Base-by-base conservation (phyloP, 202 grass and related monocot genomes). In the Elaeis oleifera region DNA sequence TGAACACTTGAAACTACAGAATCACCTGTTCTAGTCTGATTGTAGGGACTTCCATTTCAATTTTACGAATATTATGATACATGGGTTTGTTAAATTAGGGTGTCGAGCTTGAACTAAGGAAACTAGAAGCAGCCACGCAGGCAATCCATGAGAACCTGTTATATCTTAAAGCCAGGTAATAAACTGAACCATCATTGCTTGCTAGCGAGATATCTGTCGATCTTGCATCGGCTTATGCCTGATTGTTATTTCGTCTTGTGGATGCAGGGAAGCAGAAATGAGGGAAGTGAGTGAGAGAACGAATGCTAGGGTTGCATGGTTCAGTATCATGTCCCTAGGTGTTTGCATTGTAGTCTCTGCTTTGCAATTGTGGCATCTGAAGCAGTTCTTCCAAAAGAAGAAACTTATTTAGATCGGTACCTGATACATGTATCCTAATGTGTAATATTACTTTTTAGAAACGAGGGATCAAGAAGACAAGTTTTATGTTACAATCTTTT, bases 311-410 rank as follows among this genome's bases (percentile, higher is more conserved):
- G 90, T 95, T 67, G 86, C 83, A 36, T 90, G 86, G 86, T 90
- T 80, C 72, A 87, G 90, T 73, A 80, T 90, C 51, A 75, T 95
- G 78, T 90, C 83, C 4, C 78, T 95, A 16, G 70, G 78, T 24
- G 81, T 95, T 62, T 95, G 86, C 71, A 76, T 95, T 39, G 69
- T 16, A 5, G 86, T 87, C 53, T 84, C 90, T 2, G 19, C 87
- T 50, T 61, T 90, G 83, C 90, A 90, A 63, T 61, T 89, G 57
- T 88, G 86, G 80, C 90, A 90, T 51, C 86, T 95, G 27, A 80
- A 90, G 78, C 83, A 80, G 24, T 95, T 68, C 55, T 95, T 95
- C 72, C 68, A 69, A 55, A 95, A 95, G 73, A 95, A 95, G 90
- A 90, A 95, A 69, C 90, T 95, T 63, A 87, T 95, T 58, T 95